Evolutionary conservation across 352 stramenopile genomes (phyloP).

Genomic region (Globisporangium spiculum): DNA sequence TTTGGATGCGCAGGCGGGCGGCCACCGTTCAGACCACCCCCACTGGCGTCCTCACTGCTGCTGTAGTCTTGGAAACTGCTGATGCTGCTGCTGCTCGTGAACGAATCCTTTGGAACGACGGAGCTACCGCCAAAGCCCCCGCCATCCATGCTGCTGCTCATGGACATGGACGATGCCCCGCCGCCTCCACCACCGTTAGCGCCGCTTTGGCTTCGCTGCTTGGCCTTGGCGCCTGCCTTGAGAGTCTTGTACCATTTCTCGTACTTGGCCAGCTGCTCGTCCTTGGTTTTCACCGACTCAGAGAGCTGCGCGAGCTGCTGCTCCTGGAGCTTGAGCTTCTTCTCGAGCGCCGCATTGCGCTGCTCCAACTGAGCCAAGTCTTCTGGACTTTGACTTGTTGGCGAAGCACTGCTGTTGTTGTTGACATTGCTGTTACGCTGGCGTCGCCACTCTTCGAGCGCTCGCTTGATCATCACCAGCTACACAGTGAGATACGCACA

Average conservation of each 20-base stretch:
- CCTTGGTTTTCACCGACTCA: slow-evolving; percentile 46
- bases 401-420: not conserved
- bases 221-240: slow-evolving; percentile 79
- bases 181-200: slow-evolving; percentile 20
- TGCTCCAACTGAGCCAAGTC: not conserved
- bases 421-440: slow-evolving; percentile 43
- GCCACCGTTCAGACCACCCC: slow-evolving; percentile 9
- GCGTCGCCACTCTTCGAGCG: slow-evolving; percentile 85
- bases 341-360: slow-evolving; percentile 24
- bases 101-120: slow-evolving; percentile 41
- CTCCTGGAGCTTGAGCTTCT: slow-evolving; percentile 44
- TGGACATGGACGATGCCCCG: slow-evolving; percentile 13
- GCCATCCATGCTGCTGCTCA: slow-evolving; percentile 35
- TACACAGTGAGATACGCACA: slow-evolving; percentile 15
- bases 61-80: slow-evolving; percentile 46
- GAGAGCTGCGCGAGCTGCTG: slow-evolving; percentile 59
- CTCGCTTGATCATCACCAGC: slow-evolving; percentile 87
- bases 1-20: slow-evolving; percentile 67
- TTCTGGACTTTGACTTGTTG: not conserved
- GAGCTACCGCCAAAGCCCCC: slow-evolving; percentile 12
- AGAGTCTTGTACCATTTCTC: slow-evolving; percentile 87
- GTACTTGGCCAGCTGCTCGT: slow-evolving; percentile 78
- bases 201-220: slow-evolving; percentile 61
- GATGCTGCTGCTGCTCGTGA: slow-evolving; percentile 59
- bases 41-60: slow-evolving; percentile 15